These are phyloP conservation scores for Ceratocystis albifundus DNA, from an alignment of 2,329 filamentous ascomycete genomes.

Conservation along the genomic window DNA sequence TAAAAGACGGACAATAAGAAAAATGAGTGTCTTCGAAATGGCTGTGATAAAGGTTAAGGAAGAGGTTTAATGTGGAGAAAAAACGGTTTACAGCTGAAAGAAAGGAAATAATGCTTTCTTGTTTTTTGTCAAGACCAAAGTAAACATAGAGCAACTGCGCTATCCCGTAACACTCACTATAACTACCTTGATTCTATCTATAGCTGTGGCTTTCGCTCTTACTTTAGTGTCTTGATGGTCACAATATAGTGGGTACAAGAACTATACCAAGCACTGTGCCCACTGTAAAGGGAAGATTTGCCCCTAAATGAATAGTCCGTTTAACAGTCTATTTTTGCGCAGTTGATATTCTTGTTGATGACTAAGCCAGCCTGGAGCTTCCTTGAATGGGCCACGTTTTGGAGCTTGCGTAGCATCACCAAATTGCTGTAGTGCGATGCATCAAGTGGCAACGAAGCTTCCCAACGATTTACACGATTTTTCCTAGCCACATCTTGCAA, in stretches of 20 bases:
- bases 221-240: neutral
- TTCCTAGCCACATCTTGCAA: neutral
- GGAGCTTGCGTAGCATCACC: conserved; percentile 22
- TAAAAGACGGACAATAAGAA: neutral
- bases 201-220: neutral
- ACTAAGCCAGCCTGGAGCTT: conserved; percentile 17
- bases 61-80: conserved; percentile 10
- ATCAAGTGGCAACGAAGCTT: conserved; percentile 13
- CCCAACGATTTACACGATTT: neutral
- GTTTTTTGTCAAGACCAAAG: neutral
- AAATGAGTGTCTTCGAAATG: neutral
- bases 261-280: neutral
- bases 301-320: neutral
- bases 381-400: conserved; percentile 23
- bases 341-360: neutral
- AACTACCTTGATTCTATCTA: neutral
- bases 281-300: neutral
- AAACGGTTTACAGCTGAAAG: neutral
- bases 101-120: neutral
- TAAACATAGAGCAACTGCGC: neutral
- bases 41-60: neutral
- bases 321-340: neutral
- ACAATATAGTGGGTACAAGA: neutral
- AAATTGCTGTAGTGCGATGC: conserved; percentile 15
- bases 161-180: neutral